Evolutionary conservation across 768 basidiomycete species (phyloP).

Genomic region (Lyophyllum shimeji): DNA sequence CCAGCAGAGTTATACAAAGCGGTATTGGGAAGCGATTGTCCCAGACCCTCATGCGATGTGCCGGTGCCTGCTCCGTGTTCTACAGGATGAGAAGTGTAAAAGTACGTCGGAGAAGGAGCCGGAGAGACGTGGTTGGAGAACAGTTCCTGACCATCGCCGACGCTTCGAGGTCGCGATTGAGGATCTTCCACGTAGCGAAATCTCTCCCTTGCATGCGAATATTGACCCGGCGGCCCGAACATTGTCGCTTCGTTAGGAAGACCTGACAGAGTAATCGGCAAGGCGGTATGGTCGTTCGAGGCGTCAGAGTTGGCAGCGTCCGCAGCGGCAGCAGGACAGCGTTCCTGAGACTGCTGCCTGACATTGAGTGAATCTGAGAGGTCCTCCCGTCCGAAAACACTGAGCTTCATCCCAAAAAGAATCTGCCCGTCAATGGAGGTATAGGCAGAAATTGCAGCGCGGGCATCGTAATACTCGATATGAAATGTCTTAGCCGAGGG

Average conservation of each 20-base stretch:
- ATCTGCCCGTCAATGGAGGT: constrained; percentile 46
- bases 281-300: constrained; percentile 6
- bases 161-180: constrained; percentile 23
- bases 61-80: constrained; percentile 29
- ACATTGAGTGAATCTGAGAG: constrained; percentile 3
- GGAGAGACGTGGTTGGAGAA: constrained; percentile 11
- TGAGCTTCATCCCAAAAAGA: constrained; percentile 53
- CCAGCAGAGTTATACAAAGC: constrained; percentile 38
- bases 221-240: constrained; percentile 30
- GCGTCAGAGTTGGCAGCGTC: not conserved
- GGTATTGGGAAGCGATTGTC: constrained; percentile 23
- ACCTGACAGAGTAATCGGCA: constrained; percentile 9
- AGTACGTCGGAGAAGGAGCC: constrained; percentile 32
- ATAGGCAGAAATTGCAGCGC: constrained; percentile 54
- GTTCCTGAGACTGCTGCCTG: constrained; percentile 5
- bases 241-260: constrained; percentile 11
- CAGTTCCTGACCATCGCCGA: constrained; percentile 26
- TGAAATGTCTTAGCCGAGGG: constrained; percentile 38
- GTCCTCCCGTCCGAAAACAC: constrained; percentile 33
- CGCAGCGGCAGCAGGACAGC: not conserved
- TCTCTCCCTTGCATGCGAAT: constrained; percentile 35
- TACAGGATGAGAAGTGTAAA: constrained; percentile 30
- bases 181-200: constrained; percentile 24
- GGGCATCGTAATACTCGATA: constrained; percentile 69
- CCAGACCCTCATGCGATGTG: constrained; percentile 7